Percentiles rank a stretch among this genome's conserved stretches.
Evolutionary conservation across 2,329 filamentous ascomycete species (phyloP).

Genomic region (Berkeleyomyces rouxiae): DNA sequence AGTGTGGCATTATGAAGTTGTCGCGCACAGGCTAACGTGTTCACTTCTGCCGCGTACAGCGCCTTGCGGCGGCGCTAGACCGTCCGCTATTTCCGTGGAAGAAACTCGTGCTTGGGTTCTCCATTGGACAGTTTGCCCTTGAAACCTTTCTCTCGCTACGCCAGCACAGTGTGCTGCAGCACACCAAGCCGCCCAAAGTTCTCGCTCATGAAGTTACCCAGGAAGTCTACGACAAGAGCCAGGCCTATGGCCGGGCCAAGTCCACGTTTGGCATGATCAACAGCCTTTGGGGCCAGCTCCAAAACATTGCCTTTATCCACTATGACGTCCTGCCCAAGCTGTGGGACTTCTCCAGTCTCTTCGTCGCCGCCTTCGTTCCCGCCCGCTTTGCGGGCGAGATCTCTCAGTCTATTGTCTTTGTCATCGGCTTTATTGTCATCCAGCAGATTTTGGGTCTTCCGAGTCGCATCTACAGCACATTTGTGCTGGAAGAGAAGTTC

Average conservation of each 20-base stretch:
- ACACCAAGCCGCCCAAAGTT: conserved; percentile 66
- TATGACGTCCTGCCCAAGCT: conserved; percentile 81
- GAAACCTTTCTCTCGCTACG: conserved; percentile 79
- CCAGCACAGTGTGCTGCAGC: conserved; percentile 75
- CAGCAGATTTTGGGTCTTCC: conserved; percentile 68
- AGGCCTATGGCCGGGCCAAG: conserved; percentile 82
- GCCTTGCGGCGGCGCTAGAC: conserved; percentile 74
- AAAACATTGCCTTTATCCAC: conserved; percentile 79
- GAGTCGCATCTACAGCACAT: conserved; percentile 77
- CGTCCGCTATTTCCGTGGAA: conserved; percentile 94
- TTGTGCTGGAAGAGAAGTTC: conserved; percentile 90
- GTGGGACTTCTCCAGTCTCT: conserved; percentile 64
- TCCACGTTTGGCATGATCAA: conserved; percentile 73
- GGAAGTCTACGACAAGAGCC: conserved; percentile 85
- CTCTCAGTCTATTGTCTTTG: conserved; percentile 79
- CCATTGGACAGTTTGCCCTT: conserved; percentile 74
- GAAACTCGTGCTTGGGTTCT: conserved; percentile 87
- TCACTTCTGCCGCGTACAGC: conserved; percentile 26
- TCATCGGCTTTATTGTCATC: conserved; percentile 71
- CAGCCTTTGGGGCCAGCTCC: conserved; percentile 69
- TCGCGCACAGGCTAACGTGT: conserved; percentile 7
- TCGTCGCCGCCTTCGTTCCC: conserved; percentile 60
- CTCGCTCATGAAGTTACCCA: conserved; percentile 76
- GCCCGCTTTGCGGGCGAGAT: conserved; percentile 78
- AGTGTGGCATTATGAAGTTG: neutral